Conservation (phyloP, 225 moss, liverwort and hornwort genomes). For the Rhytidiadelphus loreus region DNA sequence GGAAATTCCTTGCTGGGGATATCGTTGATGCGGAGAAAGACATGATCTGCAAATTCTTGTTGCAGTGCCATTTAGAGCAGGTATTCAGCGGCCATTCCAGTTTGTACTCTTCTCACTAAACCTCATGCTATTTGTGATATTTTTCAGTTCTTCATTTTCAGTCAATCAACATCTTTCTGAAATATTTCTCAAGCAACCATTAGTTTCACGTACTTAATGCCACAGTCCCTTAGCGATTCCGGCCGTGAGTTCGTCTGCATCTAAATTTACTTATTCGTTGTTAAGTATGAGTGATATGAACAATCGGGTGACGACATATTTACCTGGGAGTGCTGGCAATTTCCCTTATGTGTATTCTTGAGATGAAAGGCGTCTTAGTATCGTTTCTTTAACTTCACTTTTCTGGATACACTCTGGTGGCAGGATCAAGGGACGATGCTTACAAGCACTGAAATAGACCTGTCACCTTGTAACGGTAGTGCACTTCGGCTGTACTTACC, state of each 20-base stretch:
- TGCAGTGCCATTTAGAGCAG: conserved; percentile 86
- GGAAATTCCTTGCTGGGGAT: conserved; percentile 93
- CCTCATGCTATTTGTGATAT: neutral
- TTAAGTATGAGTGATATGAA: neutral
- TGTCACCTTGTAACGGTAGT: conserved; percentile 65
- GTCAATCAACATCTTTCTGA: neutral
- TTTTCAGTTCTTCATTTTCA: neutral
- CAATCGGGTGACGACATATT: neutral
- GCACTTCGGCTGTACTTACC: conserved; percentile 82
- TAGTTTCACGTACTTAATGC: conserved; percentile 2
- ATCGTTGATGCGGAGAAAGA: conserved; percentile 64
- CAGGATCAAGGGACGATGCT: conserved; percentile 61
- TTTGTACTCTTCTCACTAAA: neutral
- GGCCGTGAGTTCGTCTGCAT: neutral
- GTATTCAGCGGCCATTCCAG: conserved; percentile 13
- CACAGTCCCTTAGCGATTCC: neutral
- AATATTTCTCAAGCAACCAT: neutral
- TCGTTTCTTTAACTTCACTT: neutral
- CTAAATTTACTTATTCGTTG: neutral
- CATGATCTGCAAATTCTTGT: conserved; percentile 72
- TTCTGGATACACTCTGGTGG: neutral
- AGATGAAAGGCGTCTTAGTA: neutral
- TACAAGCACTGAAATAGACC: conserved; percentile 35
- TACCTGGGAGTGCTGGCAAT: neutral
- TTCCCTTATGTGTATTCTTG: neutral